A percentile compares a stretch with the other conserved stretches of the same genome.
phyloP scores from a whole-genome alignment of 805 yeast species.

The Wickerhamiella vanderwaltii region DNA sequence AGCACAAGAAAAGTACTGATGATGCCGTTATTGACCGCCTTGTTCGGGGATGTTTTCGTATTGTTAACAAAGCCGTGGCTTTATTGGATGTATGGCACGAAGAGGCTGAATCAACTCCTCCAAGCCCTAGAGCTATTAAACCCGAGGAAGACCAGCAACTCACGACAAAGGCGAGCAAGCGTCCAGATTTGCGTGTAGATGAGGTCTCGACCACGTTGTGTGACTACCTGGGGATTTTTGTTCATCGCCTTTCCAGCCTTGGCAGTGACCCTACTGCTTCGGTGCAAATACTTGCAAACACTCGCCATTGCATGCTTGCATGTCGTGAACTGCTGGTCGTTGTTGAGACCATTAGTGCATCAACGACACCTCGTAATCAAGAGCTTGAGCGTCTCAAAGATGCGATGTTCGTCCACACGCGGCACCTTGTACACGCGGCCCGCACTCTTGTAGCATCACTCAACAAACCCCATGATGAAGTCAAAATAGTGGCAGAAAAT shows the following conservation, averaged over 20 bases:
- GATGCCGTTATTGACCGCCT: constrained; percentile 25
- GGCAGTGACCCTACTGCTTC: constrained; percentile 25
- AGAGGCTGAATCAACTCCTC: constrained; percentile 17
- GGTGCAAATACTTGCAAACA: constrained; percentile 26
- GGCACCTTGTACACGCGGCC: constrained; percentile 28
- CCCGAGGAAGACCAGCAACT: neutral
- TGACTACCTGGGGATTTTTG: constrained; percentile 27
- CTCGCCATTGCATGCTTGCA: constrained; percentile 31
- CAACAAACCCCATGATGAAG: constrained; percentile 17
- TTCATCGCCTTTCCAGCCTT: constrained; percentile 22
- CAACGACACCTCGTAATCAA: constrained; percentile 21
- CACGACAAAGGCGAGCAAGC: neutral
- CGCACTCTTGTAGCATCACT: constrained; percentile 27
- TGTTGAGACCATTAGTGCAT: constrained; percentile 25
- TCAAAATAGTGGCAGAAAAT: constrained; percentile 19
- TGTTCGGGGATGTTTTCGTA: constrained; percentile 24
- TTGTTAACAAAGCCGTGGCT: constrained; percentile 26
- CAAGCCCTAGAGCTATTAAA: constrained; percentile 11
- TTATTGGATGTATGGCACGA: constrained; percentile 25
- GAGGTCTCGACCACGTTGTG: constrained; percentile 28
- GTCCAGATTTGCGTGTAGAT: constrained; percentile 26
- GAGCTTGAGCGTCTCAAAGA: constrained; percentile 28
- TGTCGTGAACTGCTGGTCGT: constrained; percentile 30
- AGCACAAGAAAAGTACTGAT: constrained; percentile 24
- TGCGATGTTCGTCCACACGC: constrained; percentile 25